These are phyloP conservation scores for Penicillium griseofulvum DNA, from an alignment of 2,329 filamentous ascomycete species.

Conservation along the genomic window DNA sequence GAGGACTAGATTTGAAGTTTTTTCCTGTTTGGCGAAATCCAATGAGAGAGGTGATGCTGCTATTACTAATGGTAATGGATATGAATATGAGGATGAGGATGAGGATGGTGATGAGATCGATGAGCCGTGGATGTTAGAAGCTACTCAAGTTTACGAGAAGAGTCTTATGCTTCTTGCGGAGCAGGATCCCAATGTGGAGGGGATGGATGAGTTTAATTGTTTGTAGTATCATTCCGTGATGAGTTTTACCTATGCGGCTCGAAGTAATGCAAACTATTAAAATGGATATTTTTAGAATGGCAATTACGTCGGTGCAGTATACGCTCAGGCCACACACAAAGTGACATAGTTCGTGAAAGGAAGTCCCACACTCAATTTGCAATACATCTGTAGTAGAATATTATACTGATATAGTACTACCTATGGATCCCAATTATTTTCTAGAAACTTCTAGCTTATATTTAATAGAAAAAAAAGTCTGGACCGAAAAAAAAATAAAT, in stretches of 20 bases:
- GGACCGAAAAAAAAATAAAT: not conserved
- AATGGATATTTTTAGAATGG: constrained; percentile 4
- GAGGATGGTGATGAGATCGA: constrained; percentile 47
- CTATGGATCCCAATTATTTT: not conserved
- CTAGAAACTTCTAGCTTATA: constrained; percentile 7
- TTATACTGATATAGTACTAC: not conserved
- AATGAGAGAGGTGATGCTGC: constrained; percentile 21
- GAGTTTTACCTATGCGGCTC: not conserved
- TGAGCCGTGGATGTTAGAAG: constrained; percentile 61
- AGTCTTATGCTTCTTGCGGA: constrained; percentile 74
- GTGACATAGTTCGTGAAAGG: not conserved
- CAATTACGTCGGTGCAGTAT: not conserved
- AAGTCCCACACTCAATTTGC: not conserved
- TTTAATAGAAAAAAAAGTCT: not conserved
- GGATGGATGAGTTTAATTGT: constrained; percentile 21
- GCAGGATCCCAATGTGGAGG: constrained; percentile 14
- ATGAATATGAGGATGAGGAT: constrained; percentile 39
- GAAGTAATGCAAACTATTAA: not conserved
- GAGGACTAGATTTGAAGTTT: constrained; percentile 55
- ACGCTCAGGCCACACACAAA: constrained; percentile 7
- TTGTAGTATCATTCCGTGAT: not conserved
- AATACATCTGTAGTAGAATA: not conserved
- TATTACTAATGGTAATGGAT: not conserved
- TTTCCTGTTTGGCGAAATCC: constrained; percentile 3
- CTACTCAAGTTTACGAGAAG: constrained; percentile 73